Evolutionary conservation across 2,329 filamentous ascomycete species (phyloP).

Genomic region (Aspergillus sp.): DNA sequence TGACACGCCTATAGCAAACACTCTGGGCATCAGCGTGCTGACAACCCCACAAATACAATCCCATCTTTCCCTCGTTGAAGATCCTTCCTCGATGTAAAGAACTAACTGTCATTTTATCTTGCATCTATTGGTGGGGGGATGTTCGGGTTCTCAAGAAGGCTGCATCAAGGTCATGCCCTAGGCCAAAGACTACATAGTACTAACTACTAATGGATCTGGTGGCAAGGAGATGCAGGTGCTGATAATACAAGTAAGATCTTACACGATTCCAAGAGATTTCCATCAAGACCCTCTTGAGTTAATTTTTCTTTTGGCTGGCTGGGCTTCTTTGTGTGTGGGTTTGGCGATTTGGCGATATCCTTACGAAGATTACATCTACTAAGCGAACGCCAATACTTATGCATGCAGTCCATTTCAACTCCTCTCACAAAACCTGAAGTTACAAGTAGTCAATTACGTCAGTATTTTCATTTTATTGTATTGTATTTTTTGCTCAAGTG

Average conservation of each 20-base stretch:
- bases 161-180: neutral
- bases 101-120: slow-evolving; percentile 1
- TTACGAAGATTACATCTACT: too few relatives aligned
- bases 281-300: neutral
- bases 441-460: too few relatives aligned
- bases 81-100: neutral
- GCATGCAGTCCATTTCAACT: too few relatives aligned
- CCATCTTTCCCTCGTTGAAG: neutral
- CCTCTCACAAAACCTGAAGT: too few relatives aligned
- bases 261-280: neutral
- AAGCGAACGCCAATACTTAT: too few relatives aligned
- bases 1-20: neutral
- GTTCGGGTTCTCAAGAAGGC: neutral
- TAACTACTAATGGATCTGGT: neutral
- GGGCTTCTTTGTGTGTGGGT: too few relatives aligned
- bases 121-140: slow-evolving; percentile 5
- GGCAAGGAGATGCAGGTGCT: neutral
- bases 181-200: neutral
- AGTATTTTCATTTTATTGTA: too few relatives aligned
- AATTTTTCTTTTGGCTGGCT: too few relatives aligned
- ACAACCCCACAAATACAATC: neutral
- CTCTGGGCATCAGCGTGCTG: neutral
- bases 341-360: too few relatives aligned
- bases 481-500: too few relatives aligned
- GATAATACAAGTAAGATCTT: neutral